Conservation (phyloP, 2,329 filamentous ascomycete species). For the Sporothrix inflata region DNA sequence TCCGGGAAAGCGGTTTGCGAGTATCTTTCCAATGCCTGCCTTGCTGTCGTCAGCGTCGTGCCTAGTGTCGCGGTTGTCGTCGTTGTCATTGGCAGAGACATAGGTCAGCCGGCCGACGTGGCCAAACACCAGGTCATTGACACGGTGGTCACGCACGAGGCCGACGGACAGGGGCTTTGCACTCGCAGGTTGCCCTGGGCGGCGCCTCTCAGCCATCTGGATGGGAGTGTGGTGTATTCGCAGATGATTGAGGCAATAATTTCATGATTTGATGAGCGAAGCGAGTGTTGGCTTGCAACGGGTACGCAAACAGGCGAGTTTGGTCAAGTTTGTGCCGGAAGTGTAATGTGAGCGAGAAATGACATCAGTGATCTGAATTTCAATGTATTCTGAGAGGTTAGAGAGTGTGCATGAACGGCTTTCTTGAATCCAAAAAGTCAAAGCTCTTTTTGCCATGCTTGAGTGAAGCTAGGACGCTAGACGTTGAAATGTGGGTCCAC, state of each 20-base stretch:
- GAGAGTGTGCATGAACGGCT: not conserved
- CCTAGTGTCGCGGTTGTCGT: conserved; percentile 33
- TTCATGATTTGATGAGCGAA: conserved; percentile 25
- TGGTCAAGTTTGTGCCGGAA: not conserved
- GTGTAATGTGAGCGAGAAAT: not conserved
- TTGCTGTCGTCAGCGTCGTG: conserved; percentile 29
- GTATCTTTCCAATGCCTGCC: conserved; percentile 25
- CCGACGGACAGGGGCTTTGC: conserved; percentile 10
- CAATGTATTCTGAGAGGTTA: not conserved
- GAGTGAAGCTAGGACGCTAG: conserved; percentile 20
- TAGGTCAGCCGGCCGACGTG: conserved; percentile 57
- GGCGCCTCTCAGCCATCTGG: conserved; percentile 38
- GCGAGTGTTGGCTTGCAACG: not conserved
- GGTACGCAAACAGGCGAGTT: too few relatives aligned
- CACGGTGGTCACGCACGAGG: conserved; percentile 41
- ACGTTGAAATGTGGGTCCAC: conserved; percentile 23
- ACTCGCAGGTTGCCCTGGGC: not conserved
- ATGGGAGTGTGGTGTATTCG: conserved; percentile 17
- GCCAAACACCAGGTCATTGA: conserved; percentile 55
- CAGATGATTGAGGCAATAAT: not conserved
- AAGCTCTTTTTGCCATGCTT: not conserved
- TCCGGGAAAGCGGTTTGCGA: conserved; percentile 26
- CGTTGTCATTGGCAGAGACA: conserved; percentile 38
- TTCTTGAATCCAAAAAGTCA: not conserved
- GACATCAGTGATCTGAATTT: not conserved